Evolutionary conservation across 2,329 filamentous ascomycete species (phyloP), one percentile per base, ranked within the genome.

Genomic region (Cercospora berteroae): DNA sequence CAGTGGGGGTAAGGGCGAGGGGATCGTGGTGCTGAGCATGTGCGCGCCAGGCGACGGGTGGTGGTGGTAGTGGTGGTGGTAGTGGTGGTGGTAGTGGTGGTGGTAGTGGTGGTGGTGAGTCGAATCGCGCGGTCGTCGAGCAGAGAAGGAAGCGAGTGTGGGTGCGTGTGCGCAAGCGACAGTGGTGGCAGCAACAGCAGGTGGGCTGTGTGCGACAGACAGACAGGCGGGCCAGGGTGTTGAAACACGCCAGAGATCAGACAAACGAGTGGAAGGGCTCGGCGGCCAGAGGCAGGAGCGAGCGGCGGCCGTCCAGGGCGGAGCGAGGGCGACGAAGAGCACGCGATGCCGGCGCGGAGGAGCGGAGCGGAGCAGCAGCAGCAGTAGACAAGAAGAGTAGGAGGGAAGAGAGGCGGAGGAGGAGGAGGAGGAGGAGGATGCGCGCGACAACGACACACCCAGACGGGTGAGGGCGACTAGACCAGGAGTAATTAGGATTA

Each of bases 21-120:
- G 20, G 44, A 23, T 44, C 39, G 25, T 58, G 61, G 52, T 66
- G 52, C 65, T 67, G 64, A 67, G 67, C 69, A 71, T 71, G 63
- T 65, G 66, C 39, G 48, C 58, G 36, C 48, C 67, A 52, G 66
- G 64, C 60, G 60, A 58, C 55, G 33, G 16, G 64, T 60, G 59
- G 57, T 59, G 61, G 39, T 66, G 50, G 55, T 50, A 27, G 20
- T 42, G 44, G 48, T 52, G 44, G 48, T 25, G n/a, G 31, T n/a
- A 23, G 20, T 42, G 44, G 48, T 52, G 44, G 48, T 25, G n/a
- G 31, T n/a, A 23, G 64, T 60, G 59, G 57, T 59, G 61, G 39
- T 66, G 50, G 55, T 50, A 27, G 20, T 42, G 44, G 48, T 52
- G 44, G 48, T 25, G n/a, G 31, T n/a, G n/a, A 23, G 29, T 62